Conservation (phyloP, 805 yeast species). For the Lipomyces sp. region DNA sequence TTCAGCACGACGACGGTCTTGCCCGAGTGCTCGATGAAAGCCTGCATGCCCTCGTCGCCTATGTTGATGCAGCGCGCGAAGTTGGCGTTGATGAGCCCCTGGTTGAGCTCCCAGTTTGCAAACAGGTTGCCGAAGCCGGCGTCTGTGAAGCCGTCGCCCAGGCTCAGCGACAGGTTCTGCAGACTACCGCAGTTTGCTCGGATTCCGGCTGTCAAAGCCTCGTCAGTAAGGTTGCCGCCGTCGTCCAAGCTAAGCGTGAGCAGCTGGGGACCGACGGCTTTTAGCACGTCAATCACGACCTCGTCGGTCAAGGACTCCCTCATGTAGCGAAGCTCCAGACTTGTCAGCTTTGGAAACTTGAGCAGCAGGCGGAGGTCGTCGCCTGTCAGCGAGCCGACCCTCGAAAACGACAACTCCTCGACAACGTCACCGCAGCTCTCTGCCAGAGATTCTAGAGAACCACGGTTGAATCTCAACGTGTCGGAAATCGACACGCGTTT, state of each 20-base stretch:
- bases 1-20: constrained; percentile 65
- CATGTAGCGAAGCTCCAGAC: constrained; percentile 62
- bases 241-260: constrained; percentile 63
- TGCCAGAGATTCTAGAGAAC: constrained; percentile 58
- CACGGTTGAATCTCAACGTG: constrained; percentile 78
- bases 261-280: constrained; percentile 53
- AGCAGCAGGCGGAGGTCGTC: constrained; percentile 59
- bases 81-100: constrained; percentile 58
- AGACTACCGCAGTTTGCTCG: constrained; percentile 56
- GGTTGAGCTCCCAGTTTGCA: constrained; percentile 46
- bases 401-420: constrained; percentile 55
- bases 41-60: constrained; percentile 59
- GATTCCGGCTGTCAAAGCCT: constrained; percentile 50
- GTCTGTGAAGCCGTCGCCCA: constrained; percentile 63
- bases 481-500: constrained; percentile 62
- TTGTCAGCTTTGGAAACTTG: constrained; percentile 47
- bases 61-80: constrained; percentile 64
- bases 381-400: constrained; percentile 69
- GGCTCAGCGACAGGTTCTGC: constrained; percentile 55
- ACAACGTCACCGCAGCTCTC: constrained; percentile 53
- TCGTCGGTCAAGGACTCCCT: constrained; percentile 38
- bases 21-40: constrained; percentile 60
- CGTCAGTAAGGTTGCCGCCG: constrained; percentile 69
- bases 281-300: constrained; percentile 55
- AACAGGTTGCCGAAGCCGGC: constrained; percentile 63